Base-by-base conservation (phyloP, 1,139 yeast species). In the Arxiozyma slooffiae region DNA sequence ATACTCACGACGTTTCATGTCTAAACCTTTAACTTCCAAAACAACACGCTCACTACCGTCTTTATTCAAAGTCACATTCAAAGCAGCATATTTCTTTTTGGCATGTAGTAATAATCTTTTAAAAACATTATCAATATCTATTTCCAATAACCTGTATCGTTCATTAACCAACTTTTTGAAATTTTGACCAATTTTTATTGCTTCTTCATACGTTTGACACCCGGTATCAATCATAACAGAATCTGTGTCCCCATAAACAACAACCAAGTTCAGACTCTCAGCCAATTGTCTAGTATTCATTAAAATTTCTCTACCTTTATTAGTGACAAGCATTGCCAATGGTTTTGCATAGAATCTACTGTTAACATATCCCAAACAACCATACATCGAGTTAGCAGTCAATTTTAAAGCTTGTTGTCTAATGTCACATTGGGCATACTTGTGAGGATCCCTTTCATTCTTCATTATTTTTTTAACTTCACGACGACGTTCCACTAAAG, bases 371-470 rank as follows among this genome's bases (percentile, higher is more conserved):
- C 98, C 99, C 60, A 94, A 77, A 78, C 98, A 94, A 65, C 99
- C 99, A 70, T 94, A 94, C 97, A 94, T 92, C 34, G 98, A 92
- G 69, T 94, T 94, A 20, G 99, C 99, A 1, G 98, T 94, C 63
- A 94, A 76, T 67, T 94, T 94, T 64, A 94, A 78, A 0, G 98
- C 98, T 64, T 86, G 95, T 68, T 94, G 98, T 63, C 90, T 88
- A 63, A 89, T 89, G 68, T 94, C 98, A 74, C 85, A 89, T 64
- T 90, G 96, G 0, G 83, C 81, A 52, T 71, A 77, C 57, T 85
- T 87, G 51, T 76, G 73, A 0, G 80, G 73, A 37, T 83, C 80
- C 48, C 77, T 76, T 22, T 90, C 83, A 59, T 81, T 83, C 61
- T 89, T 90, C 75, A 94, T 77, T 47, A 89, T 72, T 59, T 81